Base-by-base conservation (phyloP, 2,329 filamentous ascomycete genomes). In the Trichophyton benhamiae region DNA sequence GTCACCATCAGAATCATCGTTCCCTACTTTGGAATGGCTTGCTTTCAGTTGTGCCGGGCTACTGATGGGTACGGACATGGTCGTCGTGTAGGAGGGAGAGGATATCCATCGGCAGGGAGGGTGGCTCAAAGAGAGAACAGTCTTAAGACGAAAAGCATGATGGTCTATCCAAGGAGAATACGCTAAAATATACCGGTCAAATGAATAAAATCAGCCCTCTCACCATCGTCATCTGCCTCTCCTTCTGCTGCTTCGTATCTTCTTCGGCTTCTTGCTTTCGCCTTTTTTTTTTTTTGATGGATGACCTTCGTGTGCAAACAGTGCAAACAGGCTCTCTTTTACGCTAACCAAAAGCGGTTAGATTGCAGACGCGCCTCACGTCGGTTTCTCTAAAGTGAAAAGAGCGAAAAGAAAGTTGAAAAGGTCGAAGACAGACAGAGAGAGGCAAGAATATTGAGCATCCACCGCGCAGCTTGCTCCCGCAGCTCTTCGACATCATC, bases 1-100 rank as follows among this genome's bases (percentile, higher is more conserved):
- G 20, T 69, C 69, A 41, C 64, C 59, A 52, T 68, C 66, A 8
- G 42, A 13, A 13, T 55, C 52, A n/a, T 55, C 52, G 27, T 55
- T 55, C 17, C 52, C 27, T 36, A 25, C 3, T 13, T 36, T 55
- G 2, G n/a, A 13, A 42, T 65, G 66, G 48, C 60, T 55, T 42
- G 57, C 15, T 42, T 63, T 55, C 41, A 61, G 55, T 48, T 62
- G 59, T 17, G 59, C 58, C 15, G 49, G 59, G 42, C 61, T 58
- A 61, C 60, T 49, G 60, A 53, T 64, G 58, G 57, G 48, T 61
- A 62, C 41, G 57, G 60, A 60, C 60, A 63, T 63, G 63, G 17
- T 63, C 62, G 55, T 44, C 13, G n/a, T 58, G 20, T 11, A 17
- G 20, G 15, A 33, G 11, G 3, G 15, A 55, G 27, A 53, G 49